These are phyloP conservation scores for Coemansia sp. DNA, from an alignment of 192 early-diverging fungal genomes.

Conservation along the genomic window DNA sequence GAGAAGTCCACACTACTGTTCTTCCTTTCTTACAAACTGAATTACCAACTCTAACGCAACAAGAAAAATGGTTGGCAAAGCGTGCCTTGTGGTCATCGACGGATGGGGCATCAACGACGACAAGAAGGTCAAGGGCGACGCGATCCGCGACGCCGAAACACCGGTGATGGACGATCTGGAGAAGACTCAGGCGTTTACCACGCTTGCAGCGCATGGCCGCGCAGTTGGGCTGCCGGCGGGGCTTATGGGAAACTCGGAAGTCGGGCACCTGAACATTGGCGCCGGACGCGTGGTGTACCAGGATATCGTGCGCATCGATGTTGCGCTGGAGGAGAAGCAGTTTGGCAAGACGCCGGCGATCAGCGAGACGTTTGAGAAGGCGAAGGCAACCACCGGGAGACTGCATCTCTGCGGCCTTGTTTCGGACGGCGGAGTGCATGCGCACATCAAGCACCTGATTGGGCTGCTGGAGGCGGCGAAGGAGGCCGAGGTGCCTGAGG, in stretches of 20 bases:
- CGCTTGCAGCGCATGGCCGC: constrained; percentile 90
- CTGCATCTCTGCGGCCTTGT: constrained; percentile 93
- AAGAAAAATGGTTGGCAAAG: constrained; percentile 59
- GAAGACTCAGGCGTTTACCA: constrained; percentile 70
- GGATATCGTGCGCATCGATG: constrained; percentile 98
- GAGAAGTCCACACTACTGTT: neutral
- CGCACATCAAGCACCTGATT: constrained; percentile 88
- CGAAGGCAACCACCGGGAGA: constrained; percentile 75
- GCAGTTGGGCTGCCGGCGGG: constrained; percentile 97
- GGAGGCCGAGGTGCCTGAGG: constrained; percentile 74
- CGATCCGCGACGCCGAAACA: constrained; percentile 88
- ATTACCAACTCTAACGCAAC: neutral
- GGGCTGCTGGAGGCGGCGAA: constrained; percentile 84
- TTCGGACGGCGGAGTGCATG: constrained; percentile 99
- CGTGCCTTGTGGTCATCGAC: constrained; percentile 92
- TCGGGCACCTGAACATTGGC: constrained; percentile 99
- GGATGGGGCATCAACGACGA: constrained; percentile 92
- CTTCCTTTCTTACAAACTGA: neutral
- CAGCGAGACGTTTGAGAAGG: constrained; percentile 78
- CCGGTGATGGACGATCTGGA: constrained; percentile 88
- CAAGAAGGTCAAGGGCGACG: constrained; percentile 76
- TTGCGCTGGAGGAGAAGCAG: constrained; percentile 82
- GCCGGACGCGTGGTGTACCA: constrained; percentile 99
- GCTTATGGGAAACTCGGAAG: constrained; percentile 99
- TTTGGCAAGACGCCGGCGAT: constrained; percentile 75